phyloP scores from a whole-genome alignment of 306 rosid genomes.

The Rosa multiflora region DNA sequence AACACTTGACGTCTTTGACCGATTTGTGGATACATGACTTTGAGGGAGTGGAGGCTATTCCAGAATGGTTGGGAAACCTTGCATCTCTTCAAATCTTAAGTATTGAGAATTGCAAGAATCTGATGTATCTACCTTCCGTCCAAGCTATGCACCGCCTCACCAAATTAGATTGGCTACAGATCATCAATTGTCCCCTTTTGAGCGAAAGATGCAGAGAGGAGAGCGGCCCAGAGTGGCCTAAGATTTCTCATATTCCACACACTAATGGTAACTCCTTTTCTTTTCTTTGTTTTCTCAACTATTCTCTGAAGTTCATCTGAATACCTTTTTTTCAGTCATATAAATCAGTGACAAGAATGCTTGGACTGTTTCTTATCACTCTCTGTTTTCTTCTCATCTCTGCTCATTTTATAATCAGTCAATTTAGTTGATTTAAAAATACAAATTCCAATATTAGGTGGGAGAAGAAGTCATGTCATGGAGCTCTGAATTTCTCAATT shows the following conservation, averaged over 20 bases:
- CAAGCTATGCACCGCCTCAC: background rate
- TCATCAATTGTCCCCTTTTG: background rate
- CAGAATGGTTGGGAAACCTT: background rate
- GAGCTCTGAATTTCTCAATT: no score
- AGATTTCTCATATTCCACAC: background rate
- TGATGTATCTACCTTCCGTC: background rate
- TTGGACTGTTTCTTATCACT: background rate
- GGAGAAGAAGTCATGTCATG: no score
- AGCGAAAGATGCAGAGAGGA: background rate
- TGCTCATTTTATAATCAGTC: background rate
- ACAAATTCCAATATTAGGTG: no score
- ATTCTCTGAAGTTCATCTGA: no score
- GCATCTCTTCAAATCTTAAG: background rate
- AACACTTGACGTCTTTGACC: background rate
- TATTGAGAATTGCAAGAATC: background rate
- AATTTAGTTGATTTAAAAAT: background rate
- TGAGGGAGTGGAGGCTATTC: background rate
- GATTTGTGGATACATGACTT: fast-evolving
- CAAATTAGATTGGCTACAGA: fast-evolving
- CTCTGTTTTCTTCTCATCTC: background rate
- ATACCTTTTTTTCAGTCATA: no score
- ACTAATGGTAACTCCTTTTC: fast-evolving
- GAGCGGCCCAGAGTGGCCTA: background rate
- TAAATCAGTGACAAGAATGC: no score
- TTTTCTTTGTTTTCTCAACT: no score